Percentiles rank a stretch among this genome's conserved stretches.
Evolutionary conservation across 345 rosid species (phyloP).

Genomic region (Iberis pinnata): DNA sequence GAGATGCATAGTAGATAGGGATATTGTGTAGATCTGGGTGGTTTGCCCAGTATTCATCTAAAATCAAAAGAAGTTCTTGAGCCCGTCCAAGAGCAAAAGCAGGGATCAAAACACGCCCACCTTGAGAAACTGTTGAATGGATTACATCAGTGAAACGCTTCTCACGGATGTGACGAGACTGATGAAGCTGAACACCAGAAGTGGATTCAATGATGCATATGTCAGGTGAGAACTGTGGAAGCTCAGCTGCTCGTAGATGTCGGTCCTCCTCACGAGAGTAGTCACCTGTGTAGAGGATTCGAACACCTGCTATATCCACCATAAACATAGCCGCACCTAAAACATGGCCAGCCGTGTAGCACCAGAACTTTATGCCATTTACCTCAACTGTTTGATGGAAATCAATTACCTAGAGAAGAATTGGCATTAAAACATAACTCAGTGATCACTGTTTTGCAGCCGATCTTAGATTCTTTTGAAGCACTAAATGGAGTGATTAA

Average conservation of each 20-base stretch:
- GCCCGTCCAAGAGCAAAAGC: slow-evolving; percentile 84
- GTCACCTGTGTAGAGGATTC: slow-evolving; percentile 89
- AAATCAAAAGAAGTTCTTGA: slow-evolving; percentile 72
- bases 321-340: slow-evolving; percentile 99
- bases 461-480: neutral
- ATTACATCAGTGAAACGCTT: slow-evolving; percentile 91
- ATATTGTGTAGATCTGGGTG: slow-evolving; percentile 84
- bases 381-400: slow-evolving; percentile 91
- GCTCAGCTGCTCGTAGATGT: slow-evolving; percentile 93
- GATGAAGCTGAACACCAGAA: slow-evolving; percentile 94
- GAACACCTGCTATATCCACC: slow-evolving; percentile 93
- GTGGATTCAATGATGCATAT: slow-evolving; percentile 92
- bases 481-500: neutral
- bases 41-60: slow-evolving; percentile 86
- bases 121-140: slow-evolving; percentile 79
- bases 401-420: slow-evolving; percentile 44
- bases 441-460: neutral
- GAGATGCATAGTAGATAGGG: slow-evolving; percentile 91
- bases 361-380: slow-evolving; percentile 90
- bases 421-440: neutral
- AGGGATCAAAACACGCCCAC: slow-evolving; percentile 86
- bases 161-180: slow-evolving; percentile 76
- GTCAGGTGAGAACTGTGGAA: slow-evolving; percentile 94
- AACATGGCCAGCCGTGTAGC: slow-evolving; percentile 97
- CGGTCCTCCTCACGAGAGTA: slow-evolving; percentile 94